Conservation (phyloP, 768 basidiomycete genomes). For the Serendipita indica region DNA sequence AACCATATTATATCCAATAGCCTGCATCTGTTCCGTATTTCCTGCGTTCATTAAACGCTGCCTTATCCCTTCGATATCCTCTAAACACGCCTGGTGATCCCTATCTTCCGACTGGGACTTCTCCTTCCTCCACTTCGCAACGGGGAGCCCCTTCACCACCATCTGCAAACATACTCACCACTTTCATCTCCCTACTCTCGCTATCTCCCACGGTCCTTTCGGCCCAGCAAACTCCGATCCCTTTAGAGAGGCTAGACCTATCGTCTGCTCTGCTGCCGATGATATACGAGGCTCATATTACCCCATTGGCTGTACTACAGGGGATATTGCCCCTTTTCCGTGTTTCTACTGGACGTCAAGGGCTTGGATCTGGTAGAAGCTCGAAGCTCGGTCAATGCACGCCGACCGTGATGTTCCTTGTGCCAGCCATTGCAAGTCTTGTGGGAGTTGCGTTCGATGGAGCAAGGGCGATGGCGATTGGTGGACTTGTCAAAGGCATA, state of each 20-base stretch:
- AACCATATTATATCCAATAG: slow-evolving; percentile 24
- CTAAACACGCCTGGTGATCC: slow-evolving; percentile 69
- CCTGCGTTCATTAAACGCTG: slow-evolving; percentile 64
- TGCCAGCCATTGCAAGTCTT: slow-evolving; percentile 56
- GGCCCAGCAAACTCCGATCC: slow-evolving; percentile 31
- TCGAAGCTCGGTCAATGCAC: slow-evolving; percentile 17
- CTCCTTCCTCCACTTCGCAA: slow-evolving; percentile 45
- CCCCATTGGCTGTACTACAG: slow-evolving; percentile 63
- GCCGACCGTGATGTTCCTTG: slow-evolving; percentile 48
- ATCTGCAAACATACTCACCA: neutral
- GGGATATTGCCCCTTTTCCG: slow-evolving; percentile 63
- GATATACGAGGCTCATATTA: slow-evolving; percentile 58
- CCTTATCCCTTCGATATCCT: slow-evolving; percentile 71
- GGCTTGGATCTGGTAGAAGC: slow-evolving; percentile 37
- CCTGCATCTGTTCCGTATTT: slow-evolving; percentile 58
- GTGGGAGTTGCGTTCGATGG: slow-evolving; percentile 55
- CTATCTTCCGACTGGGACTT: slow-evolving; percentile 40
- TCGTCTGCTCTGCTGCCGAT: slow-evolving; percentile 51
- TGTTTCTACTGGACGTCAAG: slow-evolving; percentile 40
- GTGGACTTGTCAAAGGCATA: slow-evolving; percentile 51
- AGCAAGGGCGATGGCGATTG: slow-evolving; percentile 62
- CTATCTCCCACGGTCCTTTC: slow-evolving; percentile 32
- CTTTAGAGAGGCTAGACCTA: slow-evolving; percentile 57
- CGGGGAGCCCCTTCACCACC: neutral
- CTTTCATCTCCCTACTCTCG: slow-evolving; percentile 58